phyloP scores from a whole-genome alignment of 2,329 filamentous ascomycete species.

The Pestalotiopsis sp. region DNA sequence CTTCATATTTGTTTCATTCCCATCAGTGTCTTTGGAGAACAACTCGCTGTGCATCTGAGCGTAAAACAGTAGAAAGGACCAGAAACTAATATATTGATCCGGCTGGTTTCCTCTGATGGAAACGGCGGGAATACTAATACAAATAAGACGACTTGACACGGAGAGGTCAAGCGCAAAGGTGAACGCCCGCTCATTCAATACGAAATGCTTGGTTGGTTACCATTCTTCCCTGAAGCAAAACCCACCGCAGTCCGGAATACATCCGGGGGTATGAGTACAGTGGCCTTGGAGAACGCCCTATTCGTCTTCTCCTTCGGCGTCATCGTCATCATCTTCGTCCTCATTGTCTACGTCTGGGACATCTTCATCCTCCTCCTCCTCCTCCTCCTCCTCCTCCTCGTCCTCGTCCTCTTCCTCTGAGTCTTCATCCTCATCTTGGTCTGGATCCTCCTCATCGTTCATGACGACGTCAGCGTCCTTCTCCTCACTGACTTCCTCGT shows the following conservation, averaged over 20 bases:
- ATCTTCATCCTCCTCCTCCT: slow-evolving; percentile 2
- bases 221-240: background rate
- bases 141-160: background rate
- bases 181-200: background rate
- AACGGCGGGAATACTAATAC: background rate
- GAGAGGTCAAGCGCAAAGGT: background rate
- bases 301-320: slow-evolving; percentile 11
- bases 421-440: slow-evolving; percentile 11
- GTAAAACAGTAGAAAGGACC: too few species aligned
- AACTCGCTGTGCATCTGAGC: too few species aligned
- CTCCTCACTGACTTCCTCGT: slow-evolving; percentile 12
- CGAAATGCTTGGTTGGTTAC: background rate
- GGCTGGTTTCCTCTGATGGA: background rate
- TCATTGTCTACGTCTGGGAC: slow-evolving; percentile 12
- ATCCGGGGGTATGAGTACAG: background rate
- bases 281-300: background rate
- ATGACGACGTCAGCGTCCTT: slow-evolving; percentile 14
- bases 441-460: slow-evolving; percentile 6
- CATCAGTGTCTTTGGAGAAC: too few species aligned
- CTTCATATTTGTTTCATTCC: too few species aligned
- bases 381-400: slow-evolving; percentile 10
- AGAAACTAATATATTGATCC: too few species aligned
- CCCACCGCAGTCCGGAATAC: background rate
- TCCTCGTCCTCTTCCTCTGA: slow-evolving; percentile 11
- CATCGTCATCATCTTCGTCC: slow-evolving; percentile 10